Base-by-base conservation (phyloP, 495 filamentous ascomycete species). In the Friedmanniomyces simplex region DNA sequence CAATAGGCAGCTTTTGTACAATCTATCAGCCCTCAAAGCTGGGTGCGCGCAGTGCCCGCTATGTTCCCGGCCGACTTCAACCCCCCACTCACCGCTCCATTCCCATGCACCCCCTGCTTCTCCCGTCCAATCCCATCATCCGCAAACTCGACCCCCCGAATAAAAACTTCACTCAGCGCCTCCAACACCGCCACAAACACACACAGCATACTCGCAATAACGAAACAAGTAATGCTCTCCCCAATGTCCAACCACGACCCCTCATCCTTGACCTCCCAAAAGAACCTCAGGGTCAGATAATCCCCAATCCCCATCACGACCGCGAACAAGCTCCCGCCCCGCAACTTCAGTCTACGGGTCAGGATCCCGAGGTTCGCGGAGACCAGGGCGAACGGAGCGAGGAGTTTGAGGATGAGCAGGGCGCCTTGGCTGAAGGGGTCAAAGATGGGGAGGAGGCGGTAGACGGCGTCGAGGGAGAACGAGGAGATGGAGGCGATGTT, bases 171-270 rank as follows among this genome's bases (percentile, higher is more conserved):
- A 58, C 89, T 91, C 28, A 95, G 76, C 34, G 85, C 82, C 72
- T 99, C 94, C 56, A 99, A 73, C 21, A 76, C 84, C 1, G 89
- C 86, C 42, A 99, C 91, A 70, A 97, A 99, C 4, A 95, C 82
- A 65, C 89, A 91, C 36, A 97, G 68, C 63, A 86, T 60, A 67
- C 89, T 95, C 18, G 89, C 91, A 70, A 99, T 97, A 58, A 80
- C 80, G 69, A 96, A 99, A 63, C 96, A 88, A 63, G 80, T 93
- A 59, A 99, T 99, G 1, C 86, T 95, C 32, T 87, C 91, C 48
- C 94, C 94, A 66, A 97, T 99, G 64, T 99, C 94, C 52, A 99
- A 73, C 94, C 94, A 99, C 36, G 83, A 89, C 0, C 94, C 93
- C 68, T 97, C 90, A 67, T 99, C 94, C 54, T 83, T 83, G 7